Evolutionary conservation across 306 rosid genomes (phyloP).

Genomic region (Pterocarpus macrocarpus): DNA sequence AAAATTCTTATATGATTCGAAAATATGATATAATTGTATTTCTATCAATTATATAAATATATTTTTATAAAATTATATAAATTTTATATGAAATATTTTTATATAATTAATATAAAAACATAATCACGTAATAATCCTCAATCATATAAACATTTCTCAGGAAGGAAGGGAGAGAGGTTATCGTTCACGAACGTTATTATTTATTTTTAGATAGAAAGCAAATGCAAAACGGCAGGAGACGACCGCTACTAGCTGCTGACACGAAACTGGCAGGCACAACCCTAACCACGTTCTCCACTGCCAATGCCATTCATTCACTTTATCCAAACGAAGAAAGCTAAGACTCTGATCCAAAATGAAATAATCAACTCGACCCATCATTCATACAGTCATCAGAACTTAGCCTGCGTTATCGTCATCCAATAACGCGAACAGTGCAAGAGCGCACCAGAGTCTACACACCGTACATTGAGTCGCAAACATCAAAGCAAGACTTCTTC

Average conservation of each 20-base stretch:
- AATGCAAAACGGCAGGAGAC: neutral
- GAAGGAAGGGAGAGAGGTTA: too few species aligned
- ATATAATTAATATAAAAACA: too few species aligned
- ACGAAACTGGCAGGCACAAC: conserved; percentile 52
- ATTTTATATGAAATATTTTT: too few species aligned
- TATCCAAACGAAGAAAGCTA: conserved; percentile 54
- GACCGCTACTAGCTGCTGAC: conserved; percentile 34
- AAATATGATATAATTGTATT: too few species aligned
- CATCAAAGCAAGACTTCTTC: conserved; percentile 46
- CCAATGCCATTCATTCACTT: conserved; percentile 40
- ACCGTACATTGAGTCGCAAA: conserved; percentile 43
- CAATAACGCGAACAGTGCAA: conserved; percentile 19
- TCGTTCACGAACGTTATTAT: conserved; percentile 1
- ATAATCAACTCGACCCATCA: neutral
- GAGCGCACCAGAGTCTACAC: too few species aligned
- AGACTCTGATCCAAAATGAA: neutral
- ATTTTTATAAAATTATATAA: too few species aligned
- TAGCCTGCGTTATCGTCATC: conserved; percentile 45
- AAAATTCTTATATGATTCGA: too few species aligned
- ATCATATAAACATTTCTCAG: too few species aligned
- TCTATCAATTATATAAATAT: too few species aligned
- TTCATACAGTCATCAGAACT: neutral
- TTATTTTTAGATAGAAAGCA: conserved; percentile 10
- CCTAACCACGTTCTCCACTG: conserved; percentile 71
- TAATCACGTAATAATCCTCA: too few species aligned